Percentiles rank a stretch among this genome's conserved stretches.
Evolutionary conservation across 768 basidiomycete genomes (phyloP).

Genomic region (Crepidotus variabilis): DNA sequence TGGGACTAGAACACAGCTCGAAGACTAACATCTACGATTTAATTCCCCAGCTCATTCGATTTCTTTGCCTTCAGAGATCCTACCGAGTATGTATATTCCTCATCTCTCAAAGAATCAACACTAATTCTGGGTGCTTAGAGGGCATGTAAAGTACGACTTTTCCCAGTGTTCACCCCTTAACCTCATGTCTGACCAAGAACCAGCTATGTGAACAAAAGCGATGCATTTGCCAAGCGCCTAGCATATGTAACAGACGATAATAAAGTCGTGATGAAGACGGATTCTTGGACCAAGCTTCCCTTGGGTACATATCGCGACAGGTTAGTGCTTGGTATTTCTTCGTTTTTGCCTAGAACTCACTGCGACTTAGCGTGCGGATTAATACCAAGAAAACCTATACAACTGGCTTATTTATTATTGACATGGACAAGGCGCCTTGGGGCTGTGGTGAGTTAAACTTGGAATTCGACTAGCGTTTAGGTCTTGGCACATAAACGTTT

Average conservation of each 20-base stretch:
- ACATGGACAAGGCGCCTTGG: slow-evolving; percentile 82
- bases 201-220: slow-evolving; percentile 50
- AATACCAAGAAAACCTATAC: slow-evolving; percentile 61
- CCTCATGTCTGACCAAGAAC: not conserved
- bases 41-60: slow-evolving; percentile 15
- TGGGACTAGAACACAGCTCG: not conserved
- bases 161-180: not conserved
- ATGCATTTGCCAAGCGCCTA: slow-evolving; percentile 51
- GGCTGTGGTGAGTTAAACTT: slow-evolving; percentile 82
- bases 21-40: not conserved
- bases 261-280: slow-evolving; percentile 74
- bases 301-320: slow-evolving; percentile 59
- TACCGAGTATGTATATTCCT: slow-evolving; percentile 46
- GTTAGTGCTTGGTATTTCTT: slow-evolving; percentile 27
- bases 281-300: slow-evolving; percentile 56
- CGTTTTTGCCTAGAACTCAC: not conserved
- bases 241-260: slow-evolving; percentile 57
- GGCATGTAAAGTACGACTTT: slow-evolving; percentile 58
- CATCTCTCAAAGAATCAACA: slow-evolving; percentile 8
- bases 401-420: slow-evolving; percentile 84
- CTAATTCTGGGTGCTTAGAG: slow-evolving; percentile 39
- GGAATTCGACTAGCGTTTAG: no score
- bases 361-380: slow-evolving; percentile 64
- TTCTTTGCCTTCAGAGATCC: slow-evolving; percentile 65
- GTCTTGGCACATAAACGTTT: not conserved